These are phyloP conservation scores for Pichia sp. DNA, from an alignment of 1,139 yeast genomes.

Conservation along the genomic window DNA sequence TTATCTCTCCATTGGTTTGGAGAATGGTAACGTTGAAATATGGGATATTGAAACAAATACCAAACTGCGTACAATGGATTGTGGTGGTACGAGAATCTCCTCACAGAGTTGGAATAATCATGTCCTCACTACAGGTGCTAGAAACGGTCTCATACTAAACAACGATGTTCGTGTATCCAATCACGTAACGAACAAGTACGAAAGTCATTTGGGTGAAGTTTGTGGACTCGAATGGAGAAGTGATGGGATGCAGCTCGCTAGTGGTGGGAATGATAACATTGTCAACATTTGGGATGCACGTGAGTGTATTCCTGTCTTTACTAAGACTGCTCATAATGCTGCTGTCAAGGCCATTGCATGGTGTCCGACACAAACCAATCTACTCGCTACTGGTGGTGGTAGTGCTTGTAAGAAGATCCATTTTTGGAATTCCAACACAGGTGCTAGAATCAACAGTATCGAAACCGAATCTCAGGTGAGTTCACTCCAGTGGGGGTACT, in stretches of 20 bases:
- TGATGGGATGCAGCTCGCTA: constrained; percentile 81
- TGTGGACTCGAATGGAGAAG: constrained; percentile 86
- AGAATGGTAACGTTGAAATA: constrained; percentile 80
- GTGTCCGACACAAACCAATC: constrained; percentile 82
- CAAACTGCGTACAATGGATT: constrained; percentile 67
- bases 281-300: constrained; percentile 96
- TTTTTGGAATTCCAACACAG: constrained; percentile 94
- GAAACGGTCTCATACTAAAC: constrained; percentile 77
- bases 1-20: constrained; percentile 77
- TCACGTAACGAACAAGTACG: constrained; percentile 57
- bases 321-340: constrained; percentile 78
- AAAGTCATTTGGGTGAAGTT: constrained; percentile 77
- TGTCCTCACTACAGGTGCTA: constrained; percentile 72
- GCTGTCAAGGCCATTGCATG: constrained; percentile 95
- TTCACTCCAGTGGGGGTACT: constrained; percentile 83
- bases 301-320: constrained; percentile 60
- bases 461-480: constrained; percentile 94
- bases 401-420: constrained; percentile 84
- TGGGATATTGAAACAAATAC: constrained; percentile 87
- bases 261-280: constrained; percentile 93
- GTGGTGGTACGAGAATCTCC: constrained; percentile 61
- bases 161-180: constrained; percentile 88
- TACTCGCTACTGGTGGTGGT: constrained; percentile 96
- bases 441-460: constrained; percentile 77
- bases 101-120: constrained; percentile 85